phyloP scores from a whole-genome alignment of 192 early-diverging fungal species.

The Allomyces macrogynus region DNA sequence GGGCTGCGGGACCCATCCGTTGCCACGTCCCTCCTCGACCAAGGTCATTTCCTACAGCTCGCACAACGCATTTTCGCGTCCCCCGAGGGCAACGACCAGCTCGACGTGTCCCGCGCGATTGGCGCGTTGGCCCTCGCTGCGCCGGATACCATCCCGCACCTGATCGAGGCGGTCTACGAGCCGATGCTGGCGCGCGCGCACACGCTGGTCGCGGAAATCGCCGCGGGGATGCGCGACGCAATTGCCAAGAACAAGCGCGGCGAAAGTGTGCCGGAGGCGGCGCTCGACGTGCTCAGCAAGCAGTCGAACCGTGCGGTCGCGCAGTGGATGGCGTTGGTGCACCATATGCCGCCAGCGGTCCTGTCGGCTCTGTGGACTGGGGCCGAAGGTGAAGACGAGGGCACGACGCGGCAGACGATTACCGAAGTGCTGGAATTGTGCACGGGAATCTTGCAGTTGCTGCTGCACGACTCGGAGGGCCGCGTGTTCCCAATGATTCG shows the following conservation, averaged over 20 bases:
- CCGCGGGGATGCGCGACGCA: neutral
- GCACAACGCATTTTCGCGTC: too few species aligned
- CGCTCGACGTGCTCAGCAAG: neutral
- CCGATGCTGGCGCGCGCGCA: neutral
- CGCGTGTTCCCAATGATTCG: neutral
- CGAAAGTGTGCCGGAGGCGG: neutral
- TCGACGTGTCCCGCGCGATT: neutral
- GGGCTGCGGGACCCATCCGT: too few species aligned
- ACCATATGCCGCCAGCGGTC: neutral
- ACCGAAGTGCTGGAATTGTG: neutral
- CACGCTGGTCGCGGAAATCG: neutral
- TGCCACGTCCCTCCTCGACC: too few species aligned
- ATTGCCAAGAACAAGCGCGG: neutral
- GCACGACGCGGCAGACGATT: neutral
- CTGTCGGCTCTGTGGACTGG: neutral
- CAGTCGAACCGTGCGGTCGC: neutral
- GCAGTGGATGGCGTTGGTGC: neutral
- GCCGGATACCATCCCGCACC: neutral
- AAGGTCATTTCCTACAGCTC: too few species aligned
- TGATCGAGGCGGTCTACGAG: neutral
- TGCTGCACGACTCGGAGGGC: neutral
- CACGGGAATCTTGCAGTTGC: neutral
- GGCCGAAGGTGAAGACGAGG: too few species aligned
- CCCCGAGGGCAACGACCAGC: too few species aligned
- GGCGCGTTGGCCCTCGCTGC: neutral